Base-by-base conservation (phyloP, 2,329 filamentous ascomycete genomes). In the Paecilomyces fulvus region DNA sequence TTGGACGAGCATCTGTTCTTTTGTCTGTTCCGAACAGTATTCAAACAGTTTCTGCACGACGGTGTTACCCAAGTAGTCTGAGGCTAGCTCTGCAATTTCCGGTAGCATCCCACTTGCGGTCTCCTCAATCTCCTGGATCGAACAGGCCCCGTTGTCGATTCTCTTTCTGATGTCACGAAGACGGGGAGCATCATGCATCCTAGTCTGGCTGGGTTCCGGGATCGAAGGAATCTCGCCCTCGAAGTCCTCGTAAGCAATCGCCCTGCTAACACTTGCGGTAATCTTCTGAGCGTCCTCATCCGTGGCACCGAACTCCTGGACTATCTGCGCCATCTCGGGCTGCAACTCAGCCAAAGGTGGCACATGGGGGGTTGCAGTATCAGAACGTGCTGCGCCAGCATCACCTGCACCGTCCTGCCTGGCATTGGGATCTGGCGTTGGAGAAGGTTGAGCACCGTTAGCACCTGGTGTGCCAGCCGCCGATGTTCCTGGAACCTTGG, bases 1-100 rank as follows among this genome's bases (percentile, higher is more conserved):
- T 68, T 92, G 85, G 12, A 79, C 75, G 57, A 99, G 79, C 94
- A 99, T 97, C 56, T 88, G 87, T 71, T 96, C 91, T 65, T 95
- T 92, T 48, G 92, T 84, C 48, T 85, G 79, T 70, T 97, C 92
- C 0, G 90, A 94, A 77, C 94, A 97, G 75, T 90, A 90, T 73
- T 99, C 92, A 68, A 99, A 99, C 50, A 99, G 79, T 75, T 99
- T 99, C 76, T 99, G 94, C 17, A 99, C 92, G n/a, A 99, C 94
- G 0, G 94, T 99, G 76, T 99, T 99, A 64, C 94, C 94, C 30
- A 99, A 83, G 67, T 99, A 99, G 73, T 99, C 94, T 0, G 92
- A 96, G 2, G 94, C 83, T 23, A 99, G 80, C 73, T 99, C 94
- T 3, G 92, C 90, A 69, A 99, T 94, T 72, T 99, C 94, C 9